A percentile compares a stretch with the other conserved stretches of the same genome.
These are phyloP conservation scores for Flaveria bidentis DNA, from an alignment of 129 eudicot genomes.

Conservation along the genomic window DNA sequence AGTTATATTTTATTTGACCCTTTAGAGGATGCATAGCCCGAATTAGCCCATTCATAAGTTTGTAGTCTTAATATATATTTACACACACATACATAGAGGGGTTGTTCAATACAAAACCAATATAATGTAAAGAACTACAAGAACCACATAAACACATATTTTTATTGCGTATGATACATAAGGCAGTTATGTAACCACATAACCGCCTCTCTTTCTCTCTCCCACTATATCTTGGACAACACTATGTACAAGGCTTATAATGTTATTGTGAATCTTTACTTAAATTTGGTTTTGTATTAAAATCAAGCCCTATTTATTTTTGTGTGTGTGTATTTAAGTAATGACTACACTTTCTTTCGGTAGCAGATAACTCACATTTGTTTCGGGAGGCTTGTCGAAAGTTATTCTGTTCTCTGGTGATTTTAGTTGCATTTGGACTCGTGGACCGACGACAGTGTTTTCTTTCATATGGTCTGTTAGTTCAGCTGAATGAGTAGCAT, in stretches of 20 bases:
- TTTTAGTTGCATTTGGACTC: conserved; percentile 67
- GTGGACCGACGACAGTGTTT: conserved; percentile 58
- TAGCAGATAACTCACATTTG: conserved; percentile 45
- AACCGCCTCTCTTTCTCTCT: too few species aligned
- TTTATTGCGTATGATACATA: too few species aligned
- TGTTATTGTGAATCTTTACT: background rate
- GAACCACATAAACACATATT: too few species aligned
- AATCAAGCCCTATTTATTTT: background rate
- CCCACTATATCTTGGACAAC: too few species aligned
- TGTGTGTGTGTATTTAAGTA: background rate
- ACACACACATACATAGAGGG: background rate
- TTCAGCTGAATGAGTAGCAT: conserved; percentile 55
- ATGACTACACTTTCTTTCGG: background rate
- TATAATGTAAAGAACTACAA: background rate
- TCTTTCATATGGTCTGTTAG: conserved; percentile 60
- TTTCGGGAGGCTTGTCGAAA: conserved; percentile 55
- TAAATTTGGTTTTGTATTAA: background rate
- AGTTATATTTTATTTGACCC: background rate
- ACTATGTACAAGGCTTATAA: too few species aligned
- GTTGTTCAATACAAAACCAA: too few species aligned
- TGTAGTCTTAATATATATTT: background rate
- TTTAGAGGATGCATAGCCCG: background rate
- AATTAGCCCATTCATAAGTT: background rate
- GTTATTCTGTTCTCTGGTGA: conserved; percentile 52
- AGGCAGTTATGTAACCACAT: too few species aligned